phyloP scores from a whole-genome alignment of 768 basidiomycete species.

The Russula virescens region DNA sequence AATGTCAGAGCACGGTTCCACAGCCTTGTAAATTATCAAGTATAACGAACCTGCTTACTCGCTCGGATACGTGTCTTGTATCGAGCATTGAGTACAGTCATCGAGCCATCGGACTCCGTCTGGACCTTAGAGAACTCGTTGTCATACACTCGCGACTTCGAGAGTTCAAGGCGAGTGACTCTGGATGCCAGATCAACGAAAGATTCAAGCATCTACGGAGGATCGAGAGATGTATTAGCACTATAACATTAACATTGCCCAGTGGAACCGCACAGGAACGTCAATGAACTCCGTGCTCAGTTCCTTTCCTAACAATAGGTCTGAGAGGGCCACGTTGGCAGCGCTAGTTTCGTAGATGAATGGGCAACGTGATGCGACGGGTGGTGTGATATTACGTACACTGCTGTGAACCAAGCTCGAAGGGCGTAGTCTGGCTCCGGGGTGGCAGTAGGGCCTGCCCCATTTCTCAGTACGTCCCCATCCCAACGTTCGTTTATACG shows the following conservation, averaged over 20 bases:
- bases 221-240: background rate
- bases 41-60: constrained; percentile 1
- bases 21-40: background rate
- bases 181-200: constrained; percentile 5
- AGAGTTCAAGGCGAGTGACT: background rate
- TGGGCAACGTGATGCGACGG: background rate
- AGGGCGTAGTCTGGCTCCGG: background rate
- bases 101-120: background rate
- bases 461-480: background rate
- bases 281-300: background rate
- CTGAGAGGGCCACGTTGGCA: background rate
- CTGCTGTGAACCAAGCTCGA: constrained; percentile 21
- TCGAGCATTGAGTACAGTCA: constrained; percentile 7
- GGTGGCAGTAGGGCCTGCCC: background rate
- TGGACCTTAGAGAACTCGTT: constrained; percentile 6
- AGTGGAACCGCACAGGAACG: background rate
- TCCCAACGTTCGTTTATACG: constrained; percentile 12
- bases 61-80: constrained; percentile 17
- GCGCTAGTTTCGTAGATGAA: background rate
- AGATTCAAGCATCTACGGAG: background rate
- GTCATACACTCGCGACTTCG: background rate
- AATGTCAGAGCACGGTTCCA: background rate
- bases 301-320: background rate
- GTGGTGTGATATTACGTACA: background rate
- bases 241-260: too few relatives aligned